Evolutionary conservation across 2,329 filamentous ascomycete species (phyloP), one percentile per base, ranked within the genome.

Genomic region (Calonectria hongkongensis): DNA sequence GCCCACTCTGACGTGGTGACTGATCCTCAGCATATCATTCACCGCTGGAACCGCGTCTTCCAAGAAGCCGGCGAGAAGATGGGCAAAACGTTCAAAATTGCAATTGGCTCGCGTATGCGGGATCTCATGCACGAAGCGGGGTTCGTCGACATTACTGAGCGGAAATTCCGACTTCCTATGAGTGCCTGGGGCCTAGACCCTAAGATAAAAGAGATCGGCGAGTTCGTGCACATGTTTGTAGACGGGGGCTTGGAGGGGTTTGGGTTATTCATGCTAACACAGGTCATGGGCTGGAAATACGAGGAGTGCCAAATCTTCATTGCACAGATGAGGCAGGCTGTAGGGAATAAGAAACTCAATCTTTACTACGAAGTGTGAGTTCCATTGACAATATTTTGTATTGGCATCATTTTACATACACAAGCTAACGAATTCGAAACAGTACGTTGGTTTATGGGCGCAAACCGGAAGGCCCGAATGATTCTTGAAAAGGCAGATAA

Each of bases 321-420:
- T 54, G 68, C 72, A 13, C 36, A 73, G 58, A 73, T 73, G 72
- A 71, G 72, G 56, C 68, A 73, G 65, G 72, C 72, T 27, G 16
- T 73, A 60, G 68, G 64, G 58, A 73, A 73, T 18, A 73, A 71
- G 36, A 73, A 66, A 33, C 41, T 60, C 13, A 68, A 73, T n/a
- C 72, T 56, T 33, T 73, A 73, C 65, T 73, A 73, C 9, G 72
- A 73, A 64, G 64, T 68, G 72, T 73, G 71, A 73, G 72, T 73
- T 15, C 10, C 30, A 50, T 65, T 5, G 28, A 15, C 13, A n/a
- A 13, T 13, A n/a, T 43, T 41, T 6, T 58, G 27, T 21, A 50
- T 21, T 21, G 21, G 9, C 21, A 27, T 12, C 10, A 27, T 51
- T 4, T 28, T 21, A 13, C 18, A 4, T 13, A 51, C 62, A 12